Base-by-base conservation (phyloP, 139 green algal genomes). In the Coelastrella sp. region DNA sequence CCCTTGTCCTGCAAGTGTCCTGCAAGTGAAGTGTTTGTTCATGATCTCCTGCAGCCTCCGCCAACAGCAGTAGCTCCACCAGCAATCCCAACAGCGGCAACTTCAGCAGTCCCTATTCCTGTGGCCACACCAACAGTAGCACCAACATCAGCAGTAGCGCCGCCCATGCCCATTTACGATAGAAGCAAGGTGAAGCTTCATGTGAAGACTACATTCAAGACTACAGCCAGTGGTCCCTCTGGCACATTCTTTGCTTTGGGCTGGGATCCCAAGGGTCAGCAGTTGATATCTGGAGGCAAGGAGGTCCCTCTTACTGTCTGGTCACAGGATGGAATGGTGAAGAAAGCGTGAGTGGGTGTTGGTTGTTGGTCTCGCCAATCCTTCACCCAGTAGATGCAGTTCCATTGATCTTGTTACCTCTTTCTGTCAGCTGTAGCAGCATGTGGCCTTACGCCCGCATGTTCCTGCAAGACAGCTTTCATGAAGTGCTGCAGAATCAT, bases 231-330 rank as follows among this genome's bases (percentile, higher is more conserved):
- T 21, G 75, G 35, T 5, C 2, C 75, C 1, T 48, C 15, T 27
- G 35, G 73, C 48, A 82, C 34, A 21, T 71, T 59, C 53, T 82
- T 82, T 53, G 40, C 53, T 5, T 35, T 82, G 4, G 37, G 53
- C 6, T 82, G 35, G 34, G 75, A 82, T 35, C 75, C 75, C 51
- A 71, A 63, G 5, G 40, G 75, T 35, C 75, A 82, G 53, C 53
- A 71, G 23, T 37, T 82, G 9, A 57, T 82, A 1, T 71, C 35
- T 25, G 75, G 75, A 13, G 75, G 75, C 34, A 51, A 45, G 53
- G 75, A 82, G 7, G 75, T 82, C 32, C 75, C 75, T 5, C 34
- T 82, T n/a, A 71, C 53, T 6, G 37, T 82, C 21, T 82, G 75
- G 75, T 21, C 23, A 25, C 38, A 32, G 17, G 53, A 69, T 38